Base-by-base conservation (phyloP, 495 filamentous ascomycete species). In the Aspergillus mulundensis region DNA sequence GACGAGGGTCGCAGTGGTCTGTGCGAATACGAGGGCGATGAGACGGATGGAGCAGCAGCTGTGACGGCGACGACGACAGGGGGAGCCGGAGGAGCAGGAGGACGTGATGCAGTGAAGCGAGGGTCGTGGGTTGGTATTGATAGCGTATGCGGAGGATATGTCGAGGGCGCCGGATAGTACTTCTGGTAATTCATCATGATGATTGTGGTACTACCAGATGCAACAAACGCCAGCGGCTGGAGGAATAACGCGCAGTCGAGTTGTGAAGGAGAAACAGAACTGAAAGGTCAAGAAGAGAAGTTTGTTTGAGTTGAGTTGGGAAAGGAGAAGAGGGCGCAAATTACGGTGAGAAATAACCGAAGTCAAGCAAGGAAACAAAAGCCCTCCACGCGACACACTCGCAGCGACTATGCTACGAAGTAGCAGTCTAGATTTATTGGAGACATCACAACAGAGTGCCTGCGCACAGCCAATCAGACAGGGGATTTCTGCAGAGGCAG, bases 321-420 rank as follows among this genome's bases (percentile, higher is more conserved):
- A 10, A 36, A 7, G 32, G 32, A 18, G 38, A 28, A 40, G 38
- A 54, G 50, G 38, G 49, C 45, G 30, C 50, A 52, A 60, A 59
- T 38, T 28, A 47, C 23, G 16, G 40, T 56, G 46, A 48, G 41
- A 46, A 49, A 56, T 53, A 53, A 51, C 39, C 34, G 34, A 65
- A 59, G 60, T 56, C 19, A 57, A 44, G 59, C 57, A 54, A 62
- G 61, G 57, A 61, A 61, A 63, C 43, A 48, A 50, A 42, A 38
- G 50, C 39, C 54, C 58, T 53, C 32, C 44, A 54, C 34, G 44
- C 38, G 48, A 46, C 57, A 43, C 14, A 40, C 38, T 16, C n/a
- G 58, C 53, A 61, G 60, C 54, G 56, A 49, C 19, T 40, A 40
- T 40, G 8, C 25, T 28, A 28, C 25, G 3, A 28, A 40, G 15